Base-by-base conservation (phyloP, 352 stramenopile genomes). In the Paralagenidium karlingii region DNA sequence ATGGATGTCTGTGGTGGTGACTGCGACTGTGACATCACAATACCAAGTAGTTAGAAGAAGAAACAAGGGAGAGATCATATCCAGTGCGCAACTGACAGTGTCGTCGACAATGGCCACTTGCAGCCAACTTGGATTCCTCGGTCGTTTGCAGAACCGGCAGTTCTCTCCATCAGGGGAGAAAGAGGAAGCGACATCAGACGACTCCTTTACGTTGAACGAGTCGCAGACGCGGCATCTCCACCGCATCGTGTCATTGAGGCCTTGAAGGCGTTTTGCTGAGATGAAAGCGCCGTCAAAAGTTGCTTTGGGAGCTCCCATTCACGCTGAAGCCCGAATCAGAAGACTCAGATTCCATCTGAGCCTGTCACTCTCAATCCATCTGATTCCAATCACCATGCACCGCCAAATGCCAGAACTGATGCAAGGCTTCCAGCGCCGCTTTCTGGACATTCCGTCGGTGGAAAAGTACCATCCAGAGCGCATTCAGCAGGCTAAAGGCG, bases 91-190 rank as follows among this genome's bases (percentile, higher is more conserved):
- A 58, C 49, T 67, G 52, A 31, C 43, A 31, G n/a, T n/a, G n/a
- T n/a, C n/a, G 2, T 31, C 38, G 2, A 37, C 24, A 3, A 55
- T 38, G 16, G 51, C 45, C 9, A 73, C 12, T 4, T 18, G 21
- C 24, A 74, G 38, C 61, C 58, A 74, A 16, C 22, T n/a, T 15
- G 55, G 52, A 9, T 16, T 43, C 26, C 45, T 48, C 13, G 34
- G 21, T 1, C 58, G 52, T 5, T 42, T 20, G 27, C 61, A 74
- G 1, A 42, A n/a, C 22, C 21, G 13, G 33, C 47, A 60, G 9
- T 5, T 36, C 8, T 27, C 8, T 45, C 19, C 12, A 5, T 26
- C n/a, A n/a, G n/a, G n/a, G n/a, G n/a, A n/a, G n/a, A n/a, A n/a
- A n/a, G n/a, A n/a, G n/a, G n/a, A n/a, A n/a, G n/a, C n/a, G n/a